Evolutionary conservation across 768 basidiomycete genomes (phyloP).

Genomic region (Trametes maxima): DNA sequence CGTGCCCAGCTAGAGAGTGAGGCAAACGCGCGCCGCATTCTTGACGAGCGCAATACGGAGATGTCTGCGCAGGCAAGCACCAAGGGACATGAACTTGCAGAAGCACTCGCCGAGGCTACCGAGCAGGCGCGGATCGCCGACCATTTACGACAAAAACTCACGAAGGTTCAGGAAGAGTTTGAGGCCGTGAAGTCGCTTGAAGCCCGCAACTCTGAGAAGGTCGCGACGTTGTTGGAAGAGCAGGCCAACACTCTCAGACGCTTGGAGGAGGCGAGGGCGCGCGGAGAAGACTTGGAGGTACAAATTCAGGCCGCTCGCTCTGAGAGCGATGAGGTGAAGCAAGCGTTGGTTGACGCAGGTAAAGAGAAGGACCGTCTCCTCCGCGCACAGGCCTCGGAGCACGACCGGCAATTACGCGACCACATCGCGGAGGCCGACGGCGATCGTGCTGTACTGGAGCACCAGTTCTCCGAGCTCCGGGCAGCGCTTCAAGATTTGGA

Average conservation of each 20-base stretch:
- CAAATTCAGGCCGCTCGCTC: slow-evolving; percentile 70
- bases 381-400: slow-evolving; percentile 68
- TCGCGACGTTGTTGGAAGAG: slow-evolving; percentile 69
- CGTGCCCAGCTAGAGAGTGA: slow-evolving; percentile 68
- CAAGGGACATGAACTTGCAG: slow-evolving; percentile 54
- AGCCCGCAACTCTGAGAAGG: slow-evolving; percentile 60
- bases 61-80: slow-evolving; percentile 56
- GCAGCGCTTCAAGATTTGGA: slow-evolving; percentile 62
- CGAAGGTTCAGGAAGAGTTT: slow-evolving; percentile 59
- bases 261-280: slow-evolving; percentile 72
- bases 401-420: slow-evolving; percentile 73
- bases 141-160: slow-evolving; percentile 60
- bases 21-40: slow-evolving; percentile 55
- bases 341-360: slow-evolving; percentile 66
- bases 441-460: slow-evolving; percentile 89
- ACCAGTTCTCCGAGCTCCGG: slow-evolving; percentile 77
- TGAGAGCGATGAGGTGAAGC: slow-evolving; percentile 73
- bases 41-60: slow-evolving; percentile 66
- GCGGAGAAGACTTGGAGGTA: slow-evolving; percentile 73
- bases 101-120: slow-evolving; percentile 67
- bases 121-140: slow-evolving; percentile 65
- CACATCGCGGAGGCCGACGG: slow-evolving; percentile 93
- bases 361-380: slow-evolving; percentile 80
- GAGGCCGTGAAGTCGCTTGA: slow-evolving; percentile 73
- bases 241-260: slow-evolving; percentile 71